Conservation (phyloP, 768 basidiomycete species). For the Paxillus ammoniavirescens region DNA sequence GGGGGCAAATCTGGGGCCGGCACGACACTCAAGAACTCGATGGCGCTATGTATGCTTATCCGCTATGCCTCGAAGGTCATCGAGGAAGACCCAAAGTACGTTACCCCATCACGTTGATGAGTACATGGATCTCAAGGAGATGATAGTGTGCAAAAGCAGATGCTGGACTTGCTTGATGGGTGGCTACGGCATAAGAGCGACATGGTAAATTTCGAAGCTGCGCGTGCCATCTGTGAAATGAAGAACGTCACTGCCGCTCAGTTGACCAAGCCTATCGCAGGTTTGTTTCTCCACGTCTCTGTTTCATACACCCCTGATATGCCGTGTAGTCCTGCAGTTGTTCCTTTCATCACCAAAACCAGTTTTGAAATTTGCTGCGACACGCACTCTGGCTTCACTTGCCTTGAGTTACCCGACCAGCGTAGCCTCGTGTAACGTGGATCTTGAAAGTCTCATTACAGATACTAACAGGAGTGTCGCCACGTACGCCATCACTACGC, state of each 20-base stretch:
- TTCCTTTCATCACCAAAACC: constrained; percentile 96
- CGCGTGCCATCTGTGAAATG: constrained; percentile 96
- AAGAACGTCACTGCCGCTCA: constrained; percentile 76
- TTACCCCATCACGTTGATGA: background rate
- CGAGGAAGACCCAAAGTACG: constrained; percentile 98
- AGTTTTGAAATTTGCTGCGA: constrained; percentile 94
- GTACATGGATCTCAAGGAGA: background rate
- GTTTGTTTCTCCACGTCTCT: constrained; percentile 41
- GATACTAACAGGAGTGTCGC: constrained; percentile 95
- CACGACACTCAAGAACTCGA: constrained; percentile 87
- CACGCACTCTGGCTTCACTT: constrained; percentile 88
- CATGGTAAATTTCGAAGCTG: constrained; percentile 99
- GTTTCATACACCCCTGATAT: constrained; percentile 7
- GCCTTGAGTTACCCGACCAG: constrained; percentile 82
- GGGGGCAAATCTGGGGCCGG: constrained; percentile 84
- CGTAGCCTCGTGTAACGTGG: constrained; percentile 92
- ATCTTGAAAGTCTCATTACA: constrained; percentile 94
- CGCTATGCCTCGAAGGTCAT: constrained; percentile 98
- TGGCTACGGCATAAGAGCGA: constrained; percentile 99
- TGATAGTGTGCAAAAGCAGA: constrained; percentile 81
- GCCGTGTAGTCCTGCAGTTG: constrained; percentile 74
- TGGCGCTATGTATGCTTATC: constrained; percentile 98
- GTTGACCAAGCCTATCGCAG: constrained; percentile 84
- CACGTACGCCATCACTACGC: constrained; percentile 96
- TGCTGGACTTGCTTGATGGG: constrained; percentile 90